Conservation (phyloP, 2,329 filamentous ascomycete species). For the Triangularia verruculosa region DNA sequence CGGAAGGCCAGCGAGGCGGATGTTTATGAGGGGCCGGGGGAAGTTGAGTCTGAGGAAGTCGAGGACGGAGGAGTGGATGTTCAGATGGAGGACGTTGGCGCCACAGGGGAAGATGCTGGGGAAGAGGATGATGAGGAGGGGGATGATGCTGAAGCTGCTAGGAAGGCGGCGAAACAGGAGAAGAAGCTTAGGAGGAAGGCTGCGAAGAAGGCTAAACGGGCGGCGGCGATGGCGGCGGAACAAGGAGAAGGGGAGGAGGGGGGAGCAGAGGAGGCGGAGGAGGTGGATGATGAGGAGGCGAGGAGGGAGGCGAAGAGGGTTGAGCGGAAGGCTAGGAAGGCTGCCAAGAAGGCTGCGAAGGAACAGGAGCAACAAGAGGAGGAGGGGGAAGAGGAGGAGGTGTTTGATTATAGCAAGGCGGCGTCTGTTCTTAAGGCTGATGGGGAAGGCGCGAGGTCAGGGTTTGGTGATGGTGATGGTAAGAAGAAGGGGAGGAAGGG, state of each 20-base stretch:
- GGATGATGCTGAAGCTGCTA: conserved; percentile 13
- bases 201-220: conserved; percentile 18
- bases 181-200: conserved; percentile 17
- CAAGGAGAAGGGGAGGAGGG: conserved; percentile 11
- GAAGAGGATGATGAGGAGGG: conserved; percentile 18
- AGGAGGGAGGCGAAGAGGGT: conserved; percentile 15
- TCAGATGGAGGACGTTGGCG: conserved; percentile 17
- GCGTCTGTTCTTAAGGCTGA: conserved; percentile 32
- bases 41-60: conserved; percentile 4
- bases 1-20: conserved; percentile 39
- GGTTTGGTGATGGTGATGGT: too few relatives aligned
- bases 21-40: conserved; percentile 11
- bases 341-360: conserved; percentile 8
- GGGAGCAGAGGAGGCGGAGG: background rate
- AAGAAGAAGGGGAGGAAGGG: background rate
- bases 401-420: conserved; percentile 39
- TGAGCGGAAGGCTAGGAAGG: conserved; percentile 14
- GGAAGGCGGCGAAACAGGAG: conserved; percentile 19
- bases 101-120: conserved; percentile 17
- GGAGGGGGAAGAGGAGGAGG: conserved; percentile 30
- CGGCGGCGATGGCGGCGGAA: conserved; percentile 21
- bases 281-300: background rate
- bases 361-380: conserved; percentile 15
- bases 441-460: conserved; percentile 19
- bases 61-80: conserved; percentile 17